phyloP scores from a whole-genome alignment of 148 eudicot genomes.

The Beta vulgaris region DNA sequence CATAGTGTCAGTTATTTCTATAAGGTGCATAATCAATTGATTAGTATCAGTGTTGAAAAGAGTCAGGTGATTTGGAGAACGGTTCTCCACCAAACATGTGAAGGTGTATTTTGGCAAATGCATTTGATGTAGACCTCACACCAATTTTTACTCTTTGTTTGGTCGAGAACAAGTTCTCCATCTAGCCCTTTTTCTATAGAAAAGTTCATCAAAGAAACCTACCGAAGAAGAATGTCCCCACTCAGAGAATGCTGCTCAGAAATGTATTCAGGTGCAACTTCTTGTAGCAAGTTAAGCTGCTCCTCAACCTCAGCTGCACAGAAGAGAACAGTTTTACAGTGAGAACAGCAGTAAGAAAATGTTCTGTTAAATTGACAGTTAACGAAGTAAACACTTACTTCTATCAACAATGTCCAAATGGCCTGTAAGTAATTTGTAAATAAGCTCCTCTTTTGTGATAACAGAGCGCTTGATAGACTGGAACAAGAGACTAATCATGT shows the following conservation, averaged over 20 bases:
- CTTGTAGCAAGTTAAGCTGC: constrained; percentile 64
- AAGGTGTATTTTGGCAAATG: too few relatives aligned
- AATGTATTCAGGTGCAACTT: constrained; percentile 75
- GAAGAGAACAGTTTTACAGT: not conserved
- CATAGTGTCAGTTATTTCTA: too few relatives aligned
- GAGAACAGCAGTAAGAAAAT: not conserved
- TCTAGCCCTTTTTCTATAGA: too few relatives aligned
- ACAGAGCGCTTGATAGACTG: constrained; percentile 66
- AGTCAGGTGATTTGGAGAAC: too few relatives aligned
- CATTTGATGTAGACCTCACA: too few relatives aligned
- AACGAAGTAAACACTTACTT: constrained; percentile 43
- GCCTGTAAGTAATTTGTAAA: constrained; percentile 52
- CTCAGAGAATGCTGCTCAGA: constrained; percentile 47
- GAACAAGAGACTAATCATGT: constrained; percentile 58
- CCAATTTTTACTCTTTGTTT: too few relatives aligned
- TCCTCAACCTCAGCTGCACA: constrained; percentile 77
- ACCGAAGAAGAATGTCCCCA: constrained; percentile 72
- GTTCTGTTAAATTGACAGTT: too few relatives aligned
- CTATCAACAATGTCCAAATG: constrained; percentile 55
- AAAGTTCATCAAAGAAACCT: constrained; percentile 9
- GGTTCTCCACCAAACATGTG: too few relatives aligned
- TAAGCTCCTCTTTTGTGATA: constrained; percentile 73
- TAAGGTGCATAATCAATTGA: not conserved
- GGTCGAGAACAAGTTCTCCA: too few relatives aligned
- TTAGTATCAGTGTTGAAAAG: too few relatives aligned